Evolutionary conservation across 495 filamentous ascomycete genomes (phyloP).

Genomic region (Penicillium bovifimosum): DNA sequence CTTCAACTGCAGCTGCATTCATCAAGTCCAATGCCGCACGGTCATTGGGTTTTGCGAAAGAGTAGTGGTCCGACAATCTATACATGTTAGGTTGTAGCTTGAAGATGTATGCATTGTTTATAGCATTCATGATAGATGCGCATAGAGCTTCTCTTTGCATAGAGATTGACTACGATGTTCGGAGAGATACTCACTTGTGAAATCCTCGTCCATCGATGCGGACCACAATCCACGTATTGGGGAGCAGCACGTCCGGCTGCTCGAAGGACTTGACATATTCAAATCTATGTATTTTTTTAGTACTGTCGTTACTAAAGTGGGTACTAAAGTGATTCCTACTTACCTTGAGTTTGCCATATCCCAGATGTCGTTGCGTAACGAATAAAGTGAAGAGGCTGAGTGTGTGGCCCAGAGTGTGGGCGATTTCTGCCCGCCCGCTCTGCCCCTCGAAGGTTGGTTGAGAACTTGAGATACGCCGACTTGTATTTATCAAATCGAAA

Average conservation of each 20-base stretch:
- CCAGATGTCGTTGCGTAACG: conserved; percentile 7
- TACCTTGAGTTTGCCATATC: conserved; percentile 64
- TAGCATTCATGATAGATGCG: too few species aligned
- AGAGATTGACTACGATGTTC: not conserved
- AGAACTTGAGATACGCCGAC: not conserved
- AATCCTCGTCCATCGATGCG: conserved; percentile 90
- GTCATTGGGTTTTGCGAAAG: conserved; percentile 90
- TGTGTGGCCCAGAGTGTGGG: conserved; percentile 24
- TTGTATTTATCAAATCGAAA: not conserved
- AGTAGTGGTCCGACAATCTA: conserved; percentile 75
- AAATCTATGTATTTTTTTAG: conserved; percentile 50
- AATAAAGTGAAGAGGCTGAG: conserved; percentile 13
- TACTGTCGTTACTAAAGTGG: not conserved
- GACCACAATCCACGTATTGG: conserved; percentile 90
- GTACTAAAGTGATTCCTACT: not conserved
- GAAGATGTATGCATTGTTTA: not conserved
- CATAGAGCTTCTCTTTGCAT: too few species aligned
- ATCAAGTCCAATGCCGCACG: conserved; percentile 80
- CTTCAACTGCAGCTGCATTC: conserved; percentile 81
- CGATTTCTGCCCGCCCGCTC: conserved; percentile 16
- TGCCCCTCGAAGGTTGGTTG: conserved; percentile 1
- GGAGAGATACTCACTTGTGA: conserved; percentile 62
- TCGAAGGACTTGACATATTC: conserved; percentile 93
- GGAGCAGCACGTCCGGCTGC: conserved; percentile 69
- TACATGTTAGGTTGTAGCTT: conserved; percentile 2